Evolutionary conservation across 768 basidiomycete genomes (phyloP), one percentile per base, ranked within the genome.

Genomic region (Clathrus columnatus): DNA sequence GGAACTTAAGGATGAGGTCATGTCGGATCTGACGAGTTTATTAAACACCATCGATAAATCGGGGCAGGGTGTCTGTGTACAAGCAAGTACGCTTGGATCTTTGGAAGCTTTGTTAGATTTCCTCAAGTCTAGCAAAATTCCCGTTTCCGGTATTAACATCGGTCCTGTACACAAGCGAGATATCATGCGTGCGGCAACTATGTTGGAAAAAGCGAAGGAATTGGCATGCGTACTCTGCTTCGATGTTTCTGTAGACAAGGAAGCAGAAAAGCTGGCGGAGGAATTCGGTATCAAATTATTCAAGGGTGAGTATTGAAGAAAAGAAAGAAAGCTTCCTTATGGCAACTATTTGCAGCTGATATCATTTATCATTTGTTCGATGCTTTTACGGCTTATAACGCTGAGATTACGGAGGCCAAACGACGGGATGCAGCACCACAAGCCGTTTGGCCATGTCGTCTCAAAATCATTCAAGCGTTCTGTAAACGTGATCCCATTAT

Each of bases 321-420:
- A 0, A 18, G 29, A 27, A 57, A 3, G 16, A 30, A 50, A 43
- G 50, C 44, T 5, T 32, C 61, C 20, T 58, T 32, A 17, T 24
- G 27, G 18, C 64, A 23, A 61, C 48, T 50, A 18, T 8, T 57
- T 26, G 59, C 67, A 97, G 95, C 95, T 59, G 93, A 96, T 69
- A 97, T 98, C 67, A 98, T 99, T 62, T 99, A 99, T 70, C 95
- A 97, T 68, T 73, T 99, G 45, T 97, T 98, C 67, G 94, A 98
- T 65, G 82, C 91, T 16, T 98, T 98, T 75, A 96, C 84, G 43
- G 88, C 84, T 1, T 98, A 98, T 70, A 95, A 95, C 66, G 78
- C 79, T 57, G 89, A 91, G 70, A 92, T 97, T 52, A 76, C 77
- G 56, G 95, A 96, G 68, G 91, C 90, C n/a, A 94, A 92, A 70